Evolutionary conservation across 495 filamentous ascomycete species (phyloP), one percentile per base, ranked within the genome.

Genomic region (Podospora pseudocomata): DNA sequence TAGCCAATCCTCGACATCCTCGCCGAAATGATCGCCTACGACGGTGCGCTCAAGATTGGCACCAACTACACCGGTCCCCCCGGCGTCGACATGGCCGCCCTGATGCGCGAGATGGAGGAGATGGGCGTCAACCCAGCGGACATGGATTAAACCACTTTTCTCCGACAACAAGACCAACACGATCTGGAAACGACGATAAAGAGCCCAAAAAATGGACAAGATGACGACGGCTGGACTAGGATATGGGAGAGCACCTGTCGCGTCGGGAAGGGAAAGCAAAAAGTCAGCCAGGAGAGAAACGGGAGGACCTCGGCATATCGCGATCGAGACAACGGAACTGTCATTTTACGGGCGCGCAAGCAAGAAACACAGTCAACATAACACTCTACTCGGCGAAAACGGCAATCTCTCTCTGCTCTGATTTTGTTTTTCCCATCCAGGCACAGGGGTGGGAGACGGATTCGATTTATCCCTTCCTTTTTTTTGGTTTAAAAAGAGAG

Each of bases 11-110:
- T 99, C 61, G 95, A 98, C 77, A 87, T 98, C 65, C 88, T 99
- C 58, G 96, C 95, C 55, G 93, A 97, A 80, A 98, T 99, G 93
- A 94, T 98, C 76, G 96, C 95, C 49, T 86, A 91, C 74, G 95
- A 99, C 80, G 82, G 87, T 39, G 85, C 79, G 73, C 85, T 96
- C 69, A 86, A 89, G 69, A 82, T 94, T 63, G 85, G 86, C 59
- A 73, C 78, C 62, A 81, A 81, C 71, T 80, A 84, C 70, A 77
- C 79, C 68, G 78, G 61, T 55, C 71, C 74, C 65, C 63, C 34
- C 19, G 68, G 63, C 23, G 70, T 75, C 65, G 75, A 77, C 49
- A 65, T 77, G n/a, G 73, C 72, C 65, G 75, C 76, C 39, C 68
- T 77, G 71, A 77, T 77, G 75, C 75, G 75, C 63, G 74, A 77